Evolutionary conservation across 331 rosid species (phyloP).

Genomic region (Spiraea crenata): DNA sequence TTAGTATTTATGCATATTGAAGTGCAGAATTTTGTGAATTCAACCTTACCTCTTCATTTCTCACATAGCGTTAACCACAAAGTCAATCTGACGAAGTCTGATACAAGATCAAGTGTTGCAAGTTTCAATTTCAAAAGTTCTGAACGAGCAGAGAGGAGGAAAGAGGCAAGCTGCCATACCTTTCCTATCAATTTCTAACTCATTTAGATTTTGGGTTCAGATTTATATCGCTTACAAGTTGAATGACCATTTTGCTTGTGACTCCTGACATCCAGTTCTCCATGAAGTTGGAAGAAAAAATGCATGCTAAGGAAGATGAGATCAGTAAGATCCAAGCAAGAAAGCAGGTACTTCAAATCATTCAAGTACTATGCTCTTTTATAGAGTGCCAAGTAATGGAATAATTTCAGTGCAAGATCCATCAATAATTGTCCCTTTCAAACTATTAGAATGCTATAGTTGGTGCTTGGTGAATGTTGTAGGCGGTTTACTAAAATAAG

Average conservation of each 20-base stretch:
- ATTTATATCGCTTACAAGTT: constrained; percentile 13
- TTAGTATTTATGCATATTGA: constrained; percentile 3
- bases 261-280: constrained; percentile 42
- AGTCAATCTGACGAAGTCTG: constrained; percentile 38
- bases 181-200: constrained; percentile 3
- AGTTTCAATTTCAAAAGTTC: constrained; percentile 51
- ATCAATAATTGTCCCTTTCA: not conserved
- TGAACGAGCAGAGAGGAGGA: constrained; percentile 66
- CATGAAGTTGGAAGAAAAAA: constrained; percentile 50
- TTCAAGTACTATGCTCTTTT: not conserved
- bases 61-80: constrained; percentile 30
- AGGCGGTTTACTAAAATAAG: not conserved
- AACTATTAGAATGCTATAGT: not conserved
- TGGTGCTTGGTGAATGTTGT: not conserved
- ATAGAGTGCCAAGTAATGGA: not conserved
- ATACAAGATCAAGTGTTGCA: constrained; percentile 36
- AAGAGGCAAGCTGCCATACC: constrained; percentile 49
- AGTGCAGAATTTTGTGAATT: constrained; percentile 4
- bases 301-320: constrained; percentile 61
- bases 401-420: not conserved
- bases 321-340: constrained; percentile 53
- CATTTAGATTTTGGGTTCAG: not conserved
- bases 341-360: constrained; percentile 39
- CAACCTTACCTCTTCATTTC: not conserved
- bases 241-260: constrained; percentile 20